Base-by-base conservation (phyloP, 768 basidiomycete genomes). In the Lactifluus subvellereus region DNA sequence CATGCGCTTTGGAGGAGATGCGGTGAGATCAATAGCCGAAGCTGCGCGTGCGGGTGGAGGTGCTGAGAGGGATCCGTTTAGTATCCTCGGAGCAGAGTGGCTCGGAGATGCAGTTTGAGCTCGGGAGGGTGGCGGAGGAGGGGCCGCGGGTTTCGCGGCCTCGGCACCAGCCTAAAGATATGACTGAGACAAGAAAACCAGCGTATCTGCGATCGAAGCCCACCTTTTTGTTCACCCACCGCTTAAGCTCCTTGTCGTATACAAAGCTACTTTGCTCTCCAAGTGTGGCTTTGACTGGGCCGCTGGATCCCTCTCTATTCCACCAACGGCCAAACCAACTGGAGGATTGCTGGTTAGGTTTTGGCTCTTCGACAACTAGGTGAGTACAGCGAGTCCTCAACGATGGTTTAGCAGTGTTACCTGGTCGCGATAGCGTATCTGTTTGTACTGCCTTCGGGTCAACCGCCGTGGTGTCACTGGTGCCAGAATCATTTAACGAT, bases 211-310 rank as follows among this genome's bases (percentile, higher is more conserved):
- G 33, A 62, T 57, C 60, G 22, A 9, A 6, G 66, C 75, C 72
- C 64, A 92, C 94, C 77, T 89, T 94, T 75, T 89, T 95, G 73
- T 97, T 94, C 32, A 99, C 87, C 97, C 97, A 99, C 65, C 89
- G 84, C 73, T 95, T 94, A 63, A 88, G 81, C n/a, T 97, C 94
- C 69, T 89, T 87, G 71, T 99, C 97, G 72, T 91, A 99, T 70
- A 92, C 89, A 77, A 98, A 96, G 32, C 85, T 78, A 32, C 77
- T 93, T 71, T 94, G 85, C 68, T 98, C 93, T 8, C 97, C 97
- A 30, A 99, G 82, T 68, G 88, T 98, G 20, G 96, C 97, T 71
- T 86, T 90, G 60, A 96, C 77, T 2, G 96, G 94, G 9, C 81
- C 91, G 9, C 85, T 78, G 6, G 78, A 67, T 4, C 79, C 68